These are phyloP conservation scores for Vigna trinervia DNA, from an alignment of 306 rosid species.

Conservation along the genomic window DNA sequence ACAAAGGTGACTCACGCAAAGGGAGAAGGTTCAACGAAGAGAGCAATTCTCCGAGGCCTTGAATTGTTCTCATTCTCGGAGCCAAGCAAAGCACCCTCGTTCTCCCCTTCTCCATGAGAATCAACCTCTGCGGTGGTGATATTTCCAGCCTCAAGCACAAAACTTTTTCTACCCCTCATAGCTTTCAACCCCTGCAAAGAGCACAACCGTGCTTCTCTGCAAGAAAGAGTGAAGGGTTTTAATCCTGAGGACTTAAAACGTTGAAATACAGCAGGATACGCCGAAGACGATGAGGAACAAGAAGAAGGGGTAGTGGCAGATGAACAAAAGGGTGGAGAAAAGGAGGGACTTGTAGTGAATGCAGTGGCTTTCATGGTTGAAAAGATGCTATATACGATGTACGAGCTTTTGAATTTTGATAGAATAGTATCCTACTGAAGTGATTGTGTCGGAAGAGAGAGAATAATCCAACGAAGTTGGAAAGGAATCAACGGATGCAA, in stretches of 20 bases:
- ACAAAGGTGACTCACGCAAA: conserved; percentile 76
- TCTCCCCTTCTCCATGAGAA: conserved; percentile 54
- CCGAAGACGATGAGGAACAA: conserved; percentile 23
- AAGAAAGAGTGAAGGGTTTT: conserved; percentile 52
- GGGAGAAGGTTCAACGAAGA: conserved; percentile 98
- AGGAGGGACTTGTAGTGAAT: conserved; percentile 68
- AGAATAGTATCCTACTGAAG: conserved; percentile 22
- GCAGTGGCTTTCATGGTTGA: conserved; percentile 50
- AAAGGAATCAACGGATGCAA: conserved; percentile 26
- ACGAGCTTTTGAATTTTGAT: conserved; percentile 18
- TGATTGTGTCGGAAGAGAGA: conserved; percentile 12
- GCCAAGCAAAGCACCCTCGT: conserved; percentile 63
- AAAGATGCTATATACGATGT: conserved; percentile 21
- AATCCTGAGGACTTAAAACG: conserved; percentile 41
- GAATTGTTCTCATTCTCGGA: conserved; percentile 58
- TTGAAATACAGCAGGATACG: conserved; percentile 36
- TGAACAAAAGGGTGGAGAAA: conserved; percentile 54
- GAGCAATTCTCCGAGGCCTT: conserved; percentile 92
- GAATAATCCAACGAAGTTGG: conserved; percentile 27
- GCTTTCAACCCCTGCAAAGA: conserved; percentile 37
- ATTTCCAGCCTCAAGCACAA: conserved; percentile 51
- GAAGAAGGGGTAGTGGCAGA: conserved; percentile 38
- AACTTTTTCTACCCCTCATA: conserved; percentile 40
- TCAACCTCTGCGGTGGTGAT: conserved; percentile 63
- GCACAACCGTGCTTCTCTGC: conserved; percentile 45